These are phyloP conservation scores for Ceratorhiza oryzae-sativae DNA, from an alignment of 1,284 basidiomycete species.

Conservation along the genomic window DNA sequence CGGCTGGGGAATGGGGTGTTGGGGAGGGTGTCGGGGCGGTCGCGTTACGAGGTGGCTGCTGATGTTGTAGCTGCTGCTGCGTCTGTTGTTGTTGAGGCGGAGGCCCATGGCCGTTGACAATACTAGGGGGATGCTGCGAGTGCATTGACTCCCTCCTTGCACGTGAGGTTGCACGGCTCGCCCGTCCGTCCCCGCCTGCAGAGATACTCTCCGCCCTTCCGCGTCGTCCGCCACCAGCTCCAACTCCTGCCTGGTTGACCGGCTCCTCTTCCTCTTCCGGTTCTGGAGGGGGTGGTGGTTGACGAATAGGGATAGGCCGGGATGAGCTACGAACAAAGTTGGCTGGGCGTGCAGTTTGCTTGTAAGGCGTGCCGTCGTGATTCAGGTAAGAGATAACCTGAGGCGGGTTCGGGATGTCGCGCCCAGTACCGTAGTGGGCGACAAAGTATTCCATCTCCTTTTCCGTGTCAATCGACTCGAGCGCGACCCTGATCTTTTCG, in stretches of 20 bases:
- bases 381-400: constrained; percentile 79
- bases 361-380: constrained; percentile 63
- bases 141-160: constrained; percentile 25
- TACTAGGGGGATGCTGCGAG: constrained; percentile 4
- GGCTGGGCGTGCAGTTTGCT: constrained; percentile 62
- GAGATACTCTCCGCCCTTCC: constrained; percentile 38
- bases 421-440: constrained; percentile 82
- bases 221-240: constrained; percentile 59
- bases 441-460: constrained; percentile 88
- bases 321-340: constrained; percentile 66
- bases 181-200: constrained; percentile 6
- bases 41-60: constrained; percentile 31
- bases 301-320: constrained; percentile 53
- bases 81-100: constrained; percentile 12
- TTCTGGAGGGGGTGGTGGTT: constrained; percentile 48
- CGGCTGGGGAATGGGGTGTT: not conserved
- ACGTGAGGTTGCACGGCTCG: constrained; percentile 26
- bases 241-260: constrained; percentile 56
- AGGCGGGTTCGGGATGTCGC: constrained; percentile 82
- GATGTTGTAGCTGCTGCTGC: constrained; percentile 29
- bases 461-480: constrained; percentile 83
- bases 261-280: constrained; percentile 44
- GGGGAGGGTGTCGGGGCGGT: constrained; percentile 22
- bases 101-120: constrained; percentile 8
- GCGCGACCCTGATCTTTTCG: constrained; percentile 80